These are phyloP conservation scores for Populus deltoides DNA, from an alignment of 345 rosid species.

Conservation along the genomic window DNA sequence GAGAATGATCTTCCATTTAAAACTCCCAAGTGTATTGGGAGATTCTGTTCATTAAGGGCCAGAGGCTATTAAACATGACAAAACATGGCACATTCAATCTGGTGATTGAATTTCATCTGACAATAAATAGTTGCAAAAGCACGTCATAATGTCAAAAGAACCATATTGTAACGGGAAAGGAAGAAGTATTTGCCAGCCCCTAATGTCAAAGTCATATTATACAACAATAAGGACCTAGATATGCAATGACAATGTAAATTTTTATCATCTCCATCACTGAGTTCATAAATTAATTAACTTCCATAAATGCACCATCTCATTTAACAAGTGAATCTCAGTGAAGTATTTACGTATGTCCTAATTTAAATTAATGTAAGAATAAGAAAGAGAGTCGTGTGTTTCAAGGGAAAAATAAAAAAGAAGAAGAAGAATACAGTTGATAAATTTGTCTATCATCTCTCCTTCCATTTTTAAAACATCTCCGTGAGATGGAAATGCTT, in stretches of 20 bases:
- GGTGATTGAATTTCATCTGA: neutral
- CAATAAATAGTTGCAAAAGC: neutral
- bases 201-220: no score
- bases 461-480: no score
- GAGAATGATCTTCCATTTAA: neutral
- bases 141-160: neutral
- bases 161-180: neutral
- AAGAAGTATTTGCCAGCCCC: neutral
- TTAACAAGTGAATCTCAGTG: no score
- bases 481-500: no score
- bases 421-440: no score
- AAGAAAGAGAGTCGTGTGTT: no score
- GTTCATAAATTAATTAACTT: no score
- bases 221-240: neutral
- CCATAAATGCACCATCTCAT: no score
- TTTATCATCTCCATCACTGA: neutral
- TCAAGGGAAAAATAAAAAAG: no score
- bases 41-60: neutral
- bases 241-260: neutral
- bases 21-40: neutral
- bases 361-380: no score
- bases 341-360: no score
- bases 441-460: no score
- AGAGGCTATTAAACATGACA: neutral
- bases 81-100: neutral